Evolutionary conservation across 768 basidiomycete genomes (phyloP).

Genomic region (Mycena vitilis): DNA sequence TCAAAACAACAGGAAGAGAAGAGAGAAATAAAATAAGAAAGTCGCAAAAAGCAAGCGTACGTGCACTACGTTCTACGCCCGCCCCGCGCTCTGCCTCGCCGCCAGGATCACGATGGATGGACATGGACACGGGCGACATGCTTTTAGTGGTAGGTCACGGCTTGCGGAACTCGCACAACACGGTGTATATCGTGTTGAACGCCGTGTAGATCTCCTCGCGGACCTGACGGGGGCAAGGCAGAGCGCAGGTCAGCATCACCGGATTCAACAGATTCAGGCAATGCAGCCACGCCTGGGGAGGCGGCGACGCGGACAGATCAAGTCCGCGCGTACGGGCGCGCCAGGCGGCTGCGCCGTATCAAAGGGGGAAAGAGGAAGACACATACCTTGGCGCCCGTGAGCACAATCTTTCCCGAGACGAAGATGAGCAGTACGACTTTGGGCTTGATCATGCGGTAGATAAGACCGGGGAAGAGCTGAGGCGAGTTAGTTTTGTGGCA

Average conservation of each 20-base stretch:
- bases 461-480: constrained; percentile 97
- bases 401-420: constrained; percentile 98
- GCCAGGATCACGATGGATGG: too few species aligned
- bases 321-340: constrained; percentile 39
- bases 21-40: constrained; percentile 33
- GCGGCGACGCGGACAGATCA: constrained; percentile 43
- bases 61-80: constrained; percentile 59
- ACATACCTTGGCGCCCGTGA: constrained; percentile 97
- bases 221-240: constrained; percentile 68
- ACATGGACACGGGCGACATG: not conserved
- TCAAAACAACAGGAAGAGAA: constrained; percentile 10
- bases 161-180: constrained; percentile 33
- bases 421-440: constrained; percentile 99
- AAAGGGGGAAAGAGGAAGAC: constrained; percentile 36
- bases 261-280: constrained; percentile 31
- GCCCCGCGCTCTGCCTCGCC: not conserved
- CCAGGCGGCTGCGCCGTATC: constrained; percentile 30
- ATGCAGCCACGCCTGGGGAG: not conserved
- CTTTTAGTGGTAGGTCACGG: constrained; percentile 22
- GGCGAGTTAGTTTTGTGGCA: constrained; percentile 1
- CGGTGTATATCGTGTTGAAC: constrained; percentile 83
- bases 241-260: constrained; percentile 40
- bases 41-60: constrained; percentile 46
- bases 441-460: constrained; percentile 99
- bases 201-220: constrained; percentile 99